A percentile compares a stretch with the other conserved stretches of the same genome.
phyloP scores from a whole-genome alignment of 140 eudicot species.

The Bidens hawaiensis region DNA sequence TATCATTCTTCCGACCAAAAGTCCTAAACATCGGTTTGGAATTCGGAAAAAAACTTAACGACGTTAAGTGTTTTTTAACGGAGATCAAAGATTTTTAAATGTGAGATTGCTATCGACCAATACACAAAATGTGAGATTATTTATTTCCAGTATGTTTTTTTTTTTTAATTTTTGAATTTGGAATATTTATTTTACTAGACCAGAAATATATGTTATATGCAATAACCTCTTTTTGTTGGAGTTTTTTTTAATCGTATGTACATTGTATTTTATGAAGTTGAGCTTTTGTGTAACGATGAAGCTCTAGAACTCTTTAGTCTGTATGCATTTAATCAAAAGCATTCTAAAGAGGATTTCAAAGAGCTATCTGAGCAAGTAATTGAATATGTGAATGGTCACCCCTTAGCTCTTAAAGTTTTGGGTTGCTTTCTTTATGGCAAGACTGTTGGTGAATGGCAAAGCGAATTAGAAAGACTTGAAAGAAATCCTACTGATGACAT shows the following conservation, averaged over 20 bases:
- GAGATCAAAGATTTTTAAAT: no score
- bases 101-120: no score
- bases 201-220: no score
- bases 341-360: constrained; percentile 17
- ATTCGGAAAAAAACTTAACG: no score
- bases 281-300: constrained; percentile 1
- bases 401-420: constrained; percentile 28
- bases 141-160: no score
- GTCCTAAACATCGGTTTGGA: no score
- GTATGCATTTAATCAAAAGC: constrained; percentile 21
- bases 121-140: no score
- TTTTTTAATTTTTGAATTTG: no score
- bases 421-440: constrained; percentile 26
- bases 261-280: constrained; percentile 7
- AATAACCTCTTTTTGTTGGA: neutral
- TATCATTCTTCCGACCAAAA: no score
- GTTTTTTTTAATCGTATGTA: neutral
- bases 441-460: constrained; percentile 24
- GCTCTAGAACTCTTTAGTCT: constrained; percentile 21
- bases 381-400: constrained; percentile 23
- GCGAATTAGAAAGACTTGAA: constrained; percentile 21
- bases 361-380: neutral
- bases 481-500: constrained; percentile 11
- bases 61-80: no score
- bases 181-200: no score